Evolutionary conservation across 2,329 filamentous ascomycete genomes (phyloP), one percentile per base, ranked within the genome.

Genomic region (Ascochyta koolunga): DNA sequence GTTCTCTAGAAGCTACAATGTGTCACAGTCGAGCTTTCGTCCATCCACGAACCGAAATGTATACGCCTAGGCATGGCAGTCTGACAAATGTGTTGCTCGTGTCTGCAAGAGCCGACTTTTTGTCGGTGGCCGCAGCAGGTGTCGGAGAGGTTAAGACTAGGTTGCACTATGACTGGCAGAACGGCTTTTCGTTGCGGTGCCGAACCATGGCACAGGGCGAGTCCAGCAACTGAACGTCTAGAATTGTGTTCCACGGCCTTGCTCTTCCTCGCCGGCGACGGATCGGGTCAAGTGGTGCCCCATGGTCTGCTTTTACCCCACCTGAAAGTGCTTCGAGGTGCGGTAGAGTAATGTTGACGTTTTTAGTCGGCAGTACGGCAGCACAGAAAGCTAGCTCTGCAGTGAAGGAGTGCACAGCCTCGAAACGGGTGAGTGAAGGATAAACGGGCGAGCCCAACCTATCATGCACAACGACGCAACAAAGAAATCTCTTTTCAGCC

Each of bases 401-500:
- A 49, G 54, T 45, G 47, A 61, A 43, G 50, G 58, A 55, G 63
- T 58, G 56, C 50, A 62, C 54, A 54, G 53, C 42, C 46, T 49
- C 25, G 49, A 39, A 41, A 31, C 42, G 39, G 35, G 38, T 54
- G 39, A 40, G 39, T 54, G 39, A 40, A 37, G 27, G 9, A 29
- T 3, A 39, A 43, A 31, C 40, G 39, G 37, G 38, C 54, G 39
- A 43, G 40, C 41, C 43, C 38, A 60, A 42, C 51, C 46, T 43
- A 39, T 24, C 52, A 33, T 43, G 38, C 57, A 56, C 45, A 52
- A 46, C 54, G 51, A 58, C 46, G 55, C 48, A 43, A 55, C 41
- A 43, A 56, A 56, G 56, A 64, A 68, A 66, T 61, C 43, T 67
- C 60, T 65, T 51, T 53, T 50, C 47, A 50, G 54, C 25, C 56